Conservation (phyloP, 176 grass and related monocot species). For the Typha latifolia region DNA sequence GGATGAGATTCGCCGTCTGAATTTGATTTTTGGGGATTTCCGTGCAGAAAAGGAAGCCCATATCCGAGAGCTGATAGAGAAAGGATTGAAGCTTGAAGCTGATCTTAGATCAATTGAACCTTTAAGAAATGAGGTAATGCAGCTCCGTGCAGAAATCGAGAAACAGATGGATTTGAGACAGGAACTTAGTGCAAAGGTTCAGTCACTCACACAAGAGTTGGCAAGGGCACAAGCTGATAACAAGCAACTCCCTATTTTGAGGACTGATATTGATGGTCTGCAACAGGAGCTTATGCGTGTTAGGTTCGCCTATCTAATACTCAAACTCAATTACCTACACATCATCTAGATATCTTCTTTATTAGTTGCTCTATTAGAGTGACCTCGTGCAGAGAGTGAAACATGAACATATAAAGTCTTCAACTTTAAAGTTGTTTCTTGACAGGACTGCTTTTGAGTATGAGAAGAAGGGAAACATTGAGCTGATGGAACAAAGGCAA, state of each 20-base stretch:
- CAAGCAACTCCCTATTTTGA: slow-evolving; percentile 39
- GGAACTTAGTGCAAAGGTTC: slow-evolving; percentile 49
- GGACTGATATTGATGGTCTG: slow-evolving; percentile 41
- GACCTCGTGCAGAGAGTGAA: background rate
- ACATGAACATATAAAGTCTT: slow-evolving; percentile 6
- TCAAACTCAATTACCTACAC: background rate
- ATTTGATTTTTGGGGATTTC: slow-evolving; percentile 41
- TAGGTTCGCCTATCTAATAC: slow-evolving; percentile 22
- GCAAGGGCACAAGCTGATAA: slow-evolving; percentile 37
- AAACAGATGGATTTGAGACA: slow-evolving; percentile 34
- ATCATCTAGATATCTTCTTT: background rate
- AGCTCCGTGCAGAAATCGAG: slow-evolving; percentile 49
- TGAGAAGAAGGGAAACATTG: slow-evolving; percentile 52
- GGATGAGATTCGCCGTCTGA: slow-evolving; percentile 45
- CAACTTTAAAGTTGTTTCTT: slow-evolving; percentile 18
- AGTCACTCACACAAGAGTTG: slow-evolving; percentile 43
- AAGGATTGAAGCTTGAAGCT: slow-evolving; percentile 59
- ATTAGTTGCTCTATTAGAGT: slow-evolving; percentile 9
- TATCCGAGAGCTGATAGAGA: slow-evolving; percentile 47
- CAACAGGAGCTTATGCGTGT: slow-evolving; percentile 38
- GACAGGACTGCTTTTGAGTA: slow-evolving; percentile 37
- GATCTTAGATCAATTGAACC: slow-evolving; percentile 50
- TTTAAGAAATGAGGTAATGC: slow-evolving; percentile 36
- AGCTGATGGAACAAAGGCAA: slow-evolving; percentile 70
- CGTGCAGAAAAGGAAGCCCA: slow-evolving; percentile 46